Evolutionary conservation across 2,329 filamentous ascomycete species (phyloP), one percentile per base, ranked within the genome.

Genomic region (Pseudogymnoascus sp.): DNA sequence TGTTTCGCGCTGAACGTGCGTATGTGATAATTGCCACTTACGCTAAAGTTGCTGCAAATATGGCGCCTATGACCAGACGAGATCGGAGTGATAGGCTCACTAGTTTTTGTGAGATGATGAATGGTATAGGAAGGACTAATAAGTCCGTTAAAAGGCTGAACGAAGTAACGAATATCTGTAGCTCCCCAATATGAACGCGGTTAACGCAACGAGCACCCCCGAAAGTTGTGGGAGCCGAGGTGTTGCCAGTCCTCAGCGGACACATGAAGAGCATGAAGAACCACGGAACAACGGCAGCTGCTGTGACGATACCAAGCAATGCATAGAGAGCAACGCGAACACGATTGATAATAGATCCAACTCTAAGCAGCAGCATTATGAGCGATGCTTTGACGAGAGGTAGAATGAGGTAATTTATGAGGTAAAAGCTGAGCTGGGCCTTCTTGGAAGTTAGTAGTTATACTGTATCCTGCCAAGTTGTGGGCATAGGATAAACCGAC

Each of bases 201-300:
- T 47, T 28, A 4, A 47, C 41, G 20, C 41, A 47, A 5, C 11
- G 41, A 28, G 41, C 41, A 47, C 20, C 41, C 12, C 41, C 41
- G 5, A 47, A 47, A 2, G 41, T 47, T 8, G 41, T 47, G 1
- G 41, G 3, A 28, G 41, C 20, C 41, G 20, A 47, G 41, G 41
- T 47, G 20, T 47, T 47, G 41, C 41, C 41, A 28, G 41, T 47
- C 41, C 20, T 47, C 20, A 20, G 41, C 41, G 41, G 41, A 5
- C 41, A 47, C 41, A 47, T 47, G 41, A 47, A 47, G 41, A 47
- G 41, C 41, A 47, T 47, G 41, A 47, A 25, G 14, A 47, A 22
- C 41, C 41, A 28, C 2, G 41, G 41, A 9, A 47, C 25, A n/a
- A 47, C 20, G 41, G 41, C 41, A 28, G 41, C 41, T 47, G 41